Evolutionary conservation across 345 rosid species (phyloP), one percentile per base, ranked within the genome.

Genomic region (Cardamine resedifolia): DNA sequence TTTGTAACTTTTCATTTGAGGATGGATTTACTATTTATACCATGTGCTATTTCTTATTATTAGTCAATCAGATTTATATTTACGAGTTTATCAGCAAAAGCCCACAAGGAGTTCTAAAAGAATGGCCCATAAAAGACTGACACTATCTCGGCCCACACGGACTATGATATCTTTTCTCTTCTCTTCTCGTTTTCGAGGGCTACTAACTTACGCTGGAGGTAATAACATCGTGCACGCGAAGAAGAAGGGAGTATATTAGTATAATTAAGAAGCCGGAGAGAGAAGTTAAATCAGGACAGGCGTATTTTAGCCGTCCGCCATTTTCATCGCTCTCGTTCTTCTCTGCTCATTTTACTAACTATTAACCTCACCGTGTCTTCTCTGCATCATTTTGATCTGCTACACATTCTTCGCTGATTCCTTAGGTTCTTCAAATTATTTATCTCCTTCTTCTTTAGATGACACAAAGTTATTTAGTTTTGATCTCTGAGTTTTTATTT

Each of bases 301-400:
- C 77, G 81, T 33, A 78, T 53, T 78, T 78, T 78, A 78, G 74
- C 47, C 60, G 23, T 66, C 74, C 80, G 75, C 71, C 77, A 66
- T 77, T 33, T 66, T 51, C 77, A 49, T 71, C 73, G 64, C 73
- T 64, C 77, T 64, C 74, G 50, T 28, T 61, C 30, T 16, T 55
- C 61, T 31, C 70, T 58, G 63, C 62, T 68, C 74, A 16, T 68
- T 56, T n/a, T 28, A n/a, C n/a, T n/a, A n/a, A 39, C 73, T 74
- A 31, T 45, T 34, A 34, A 34, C 39, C 39, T 2, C 11, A 3
- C n/a, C n/a, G 10, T 47, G 33, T 66, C 62, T 24, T 31, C 45
- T 70, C 72, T 58, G n/a, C 63, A 14, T 52, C 69, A 16, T 9
- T 74, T 31, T 48, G 68, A 63, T 68, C 75, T 20, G 78, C 71